Conservation (phyloP, 2,329 filamentous ascomycete species). For the Amylocarpus encephaloides region DNA sequence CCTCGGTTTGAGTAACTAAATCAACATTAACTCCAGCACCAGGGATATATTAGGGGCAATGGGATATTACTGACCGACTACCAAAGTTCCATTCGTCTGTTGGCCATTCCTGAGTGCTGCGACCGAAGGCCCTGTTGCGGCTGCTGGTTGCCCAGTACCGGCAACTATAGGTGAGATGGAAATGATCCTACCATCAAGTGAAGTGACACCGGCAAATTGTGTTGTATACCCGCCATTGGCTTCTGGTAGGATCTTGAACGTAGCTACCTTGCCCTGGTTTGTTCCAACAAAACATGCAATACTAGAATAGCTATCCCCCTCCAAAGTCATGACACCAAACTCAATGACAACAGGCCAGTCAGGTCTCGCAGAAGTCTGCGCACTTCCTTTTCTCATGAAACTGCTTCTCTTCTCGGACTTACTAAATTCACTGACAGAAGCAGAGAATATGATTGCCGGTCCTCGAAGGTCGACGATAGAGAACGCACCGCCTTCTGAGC, state of each 20-base stretch:
- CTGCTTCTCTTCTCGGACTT: constrained; percentile 72
- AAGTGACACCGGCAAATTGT: constrained; percentile 60
- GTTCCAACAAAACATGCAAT: constrained; percentile 91
- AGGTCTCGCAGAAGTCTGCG: constrained; percentile 39
- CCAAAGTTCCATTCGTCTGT: constrained; percentile 72
- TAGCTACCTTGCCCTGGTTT: constrained; percentile 73
- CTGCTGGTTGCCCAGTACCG: constrained; percentile 68
- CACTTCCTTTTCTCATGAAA: constrained; percentile 55
- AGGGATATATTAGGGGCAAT: neutral
- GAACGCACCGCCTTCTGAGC: constrained; percentile 75
- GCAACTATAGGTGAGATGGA: constrained; percentile 73
- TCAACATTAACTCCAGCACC: constrained; percentile 9
- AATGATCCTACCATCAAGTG: constrained; percentile 64
- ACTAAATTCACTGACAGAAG: constrained; percentile 63
- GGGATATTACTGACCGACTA: constrained; percentile 53
- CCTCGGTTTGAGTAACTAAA: constrained; percentile 57
- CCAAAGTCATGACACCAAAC: constrained; percentile 88
- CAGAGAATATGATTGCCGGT: constrained; percentile 74
- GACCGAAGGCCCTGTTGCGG: constrained; percentile 69
- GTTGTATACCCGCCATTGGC: constrained; percentile 63
- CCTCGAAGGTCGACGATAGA: constrained; percentile 83
- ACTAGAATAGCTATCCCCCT: constrained; percentile 92
- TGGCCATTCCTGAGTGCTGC: constrained; percentile 68
- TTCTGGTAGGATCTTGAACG: constrained; percentile 82
- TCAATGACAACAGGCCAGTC: constrained; percentile 81